phyloP scores from a whole-genome alignment of 1,139 yeast species.

The Hansenula sp. region DNA sequence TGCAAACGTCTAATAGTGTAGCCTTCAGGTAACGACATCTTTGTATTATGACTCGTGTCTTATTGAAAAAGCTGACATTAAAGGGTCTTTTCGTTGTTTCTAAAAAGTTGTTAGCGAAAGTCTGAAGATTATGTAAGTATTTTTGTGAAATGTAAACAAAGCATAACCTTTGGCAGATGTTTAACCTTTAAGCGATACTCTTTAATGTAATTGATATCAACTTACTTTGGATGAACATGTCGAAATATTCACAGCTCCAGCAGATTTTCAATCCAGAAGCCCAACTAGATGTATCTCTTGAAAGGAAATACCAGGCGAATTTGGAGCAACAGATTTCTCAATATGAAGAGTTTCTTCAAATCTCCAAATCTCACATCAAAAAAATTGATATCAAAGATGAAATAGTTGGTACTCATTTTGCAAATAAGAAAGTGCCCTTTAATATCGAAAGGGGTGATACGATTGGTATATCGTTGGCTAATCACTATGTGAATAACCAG shows the following conservation, averaged over 20 bases:
- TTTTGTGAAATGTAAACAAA: no score
- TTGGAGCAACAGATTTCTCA: conserved; percentile 7
- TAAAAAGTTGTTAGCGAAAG: not conserved
- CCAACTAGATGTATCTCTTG: not conserved
- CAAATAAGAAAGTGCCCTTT: conserved; percentile 17
- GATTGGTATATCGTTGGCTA: conserved; percentile 18
- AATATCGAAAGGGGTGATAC: conserved; percentile 21
- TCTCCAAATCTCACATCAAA: conserved; percentile 3
- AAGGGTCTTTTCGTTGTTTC: not conserved
- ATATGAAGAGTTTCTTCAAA: conserved; percentile 7
- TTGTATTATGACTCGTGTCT: not conserved
- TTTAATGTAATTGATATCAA: no score
- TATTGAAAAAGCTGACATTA: no score
- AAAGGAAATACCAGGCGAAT: conserved; percentile 9
- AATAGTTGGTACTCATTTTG: conserved; percentile 5
- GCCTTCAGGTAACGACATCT: conserved; percentile 39
- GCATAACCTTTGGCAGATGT: no score
- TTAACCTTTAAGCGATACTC: no score
- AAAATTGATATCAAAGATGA: conserved; percentile 2
- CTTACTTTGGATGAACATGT: not conserved
- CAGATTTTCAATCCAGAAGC: not conserved
- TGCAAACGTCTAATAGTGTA: conserved; percentile 49
- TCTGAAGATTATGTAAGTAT: no score
- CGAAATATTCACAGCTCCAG: not conserved
- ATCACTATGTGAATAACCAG: conserved; percentile 12